Conservation (phyloP, 345 rosid species). For the Pugionium dolabratum region DNA sequence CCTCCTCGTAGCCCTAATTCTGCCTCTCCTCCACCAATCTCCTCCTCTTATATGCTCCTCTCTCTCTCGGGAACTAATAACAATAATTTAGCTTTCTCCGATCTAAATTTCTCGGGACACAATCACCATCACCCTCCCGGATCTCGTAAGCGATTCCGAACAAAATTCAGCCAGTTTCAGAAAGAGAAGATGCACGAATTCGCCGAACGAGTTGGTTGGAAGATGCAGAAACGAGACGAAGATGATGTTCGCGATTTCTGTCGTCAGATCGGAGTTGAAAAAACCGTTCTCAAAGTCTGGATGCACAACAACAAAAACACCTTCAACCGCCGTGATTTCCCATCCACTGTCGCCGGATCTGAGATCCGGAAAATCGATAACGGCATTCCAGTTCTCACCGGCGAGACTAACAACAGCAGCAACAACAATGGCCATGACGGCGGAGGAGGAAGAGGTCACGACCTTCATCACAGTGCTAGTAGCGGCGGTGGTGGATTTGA, state of each 20-base stretch:
- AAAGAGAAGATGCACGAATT: constrained; percentile 75
- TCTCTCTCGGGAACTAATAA: constrained; percentile 58
- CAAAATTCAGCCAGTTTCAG: constrained; percentile 69
- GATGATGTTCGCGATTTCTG: constrained; percentile 67
- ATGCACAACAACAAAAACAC: constrained; percentile 96
- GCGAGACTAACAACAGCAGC: constrained; percentile 1
- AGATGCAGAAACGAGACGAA: constrained; percentile 92
- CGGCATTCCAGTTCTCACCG: constrained; percentile 14
- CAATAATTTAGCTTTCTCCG: constrained; percentile 39
- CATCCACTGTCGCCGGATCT: constrained; percentile 4
- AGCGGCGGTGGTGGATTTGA: constrained; percentile 37
- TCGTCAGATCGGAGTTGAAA: constrained; percentile 68
- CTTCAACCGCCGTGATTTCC: constrained; percentile 44
- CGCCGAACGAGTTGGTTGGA: constrained; percentile 81
- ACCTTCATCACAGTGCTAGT: constrained; percentile 36
- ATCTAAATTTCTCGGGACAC: constrained; percentile 28
- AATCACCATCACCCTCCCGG: constrained; percentile 22
- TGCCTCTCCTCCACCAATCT: constrained; percentile 68
- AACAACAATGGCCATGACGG: neutral
- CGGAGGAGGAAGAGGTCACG: neutral
- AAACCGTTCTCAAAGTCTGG: constrained; percentile 80
- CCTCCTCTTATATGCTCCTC: constrained; percentile 75
- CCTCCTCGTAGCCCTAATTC: constrained; percentile 68
- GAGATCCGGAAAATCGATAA: constrained; percentile 15
- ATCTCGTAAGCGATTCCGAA: constrained; percentile 63